These are phyloP conservation scores for Pyronema domesticum DNA, from an alignment of 495 filamentous ascomycete genomes.

Conservation along the genomic window DNA sequence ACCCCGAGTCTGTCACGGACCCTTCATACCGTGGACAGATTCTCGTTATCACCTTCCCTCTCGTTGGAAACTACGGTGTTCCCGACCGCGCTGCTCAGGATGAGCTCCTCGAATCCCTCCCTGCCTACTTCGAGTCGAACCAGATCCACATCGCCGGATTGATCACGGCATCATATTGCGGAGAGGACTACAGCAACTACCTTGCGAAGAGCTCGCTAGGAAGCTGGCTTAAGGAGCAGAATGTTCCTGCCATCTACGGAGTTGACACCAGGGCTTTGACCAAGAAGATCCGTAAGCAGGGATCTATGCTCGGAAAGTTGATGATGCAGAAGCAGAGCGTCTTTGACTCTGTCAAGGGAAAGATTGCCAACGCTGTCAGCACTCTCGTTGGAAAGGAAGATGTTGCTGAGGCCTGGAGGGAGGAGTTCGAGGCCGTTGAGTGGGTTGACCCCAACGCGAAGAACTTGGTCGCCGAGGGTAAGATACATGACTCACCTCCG, in stretches of 20 bases:
- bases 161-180: constrained; percentile 74
- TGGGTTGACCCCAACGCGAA: constrained; percentile 84
- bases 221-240: constrained; percentile 88
- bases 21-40: constrained; percentile 88
- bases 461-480: constrained; percentile 88
- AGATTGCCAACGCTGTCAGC: constrained; percentile 20
- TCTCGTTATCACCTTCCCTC: constrained; percentile 74
- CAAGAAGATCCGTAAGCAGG: constrained; percentile 79
- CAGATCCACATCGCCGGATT: constrained; percentile 86
- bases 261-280: constrained; percentile 89
- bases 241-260: constrained; percentile 87
- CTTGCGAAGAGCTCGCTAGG: constrained; percentile 77
- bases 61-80: constrained; percentile 79
- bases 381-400: constrained; percentile 19
- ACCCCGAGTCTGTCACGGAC: constrained; percentile 86
- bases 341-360: constrained; percentile 12
- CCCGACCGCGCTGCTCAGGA: constrained; percentile 69
- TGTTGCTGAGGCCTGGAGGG: constrained; percentile 38
- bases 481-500: constrained; percentile 18
- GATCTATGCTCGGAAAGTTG: constrained; percentile 91
- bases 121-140: constrained; percentile 76
- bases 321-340: constrained; percentile 46
- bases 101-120: constrained; percentile 60
- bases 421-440: constrained; percentile 52
- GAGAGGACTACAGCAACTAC: constrained; percentile 87